Evolutionary conservation across 371 early-diverging fungal species (phyloP).

Genomic region (Funneliformis caledonium): DNA sequence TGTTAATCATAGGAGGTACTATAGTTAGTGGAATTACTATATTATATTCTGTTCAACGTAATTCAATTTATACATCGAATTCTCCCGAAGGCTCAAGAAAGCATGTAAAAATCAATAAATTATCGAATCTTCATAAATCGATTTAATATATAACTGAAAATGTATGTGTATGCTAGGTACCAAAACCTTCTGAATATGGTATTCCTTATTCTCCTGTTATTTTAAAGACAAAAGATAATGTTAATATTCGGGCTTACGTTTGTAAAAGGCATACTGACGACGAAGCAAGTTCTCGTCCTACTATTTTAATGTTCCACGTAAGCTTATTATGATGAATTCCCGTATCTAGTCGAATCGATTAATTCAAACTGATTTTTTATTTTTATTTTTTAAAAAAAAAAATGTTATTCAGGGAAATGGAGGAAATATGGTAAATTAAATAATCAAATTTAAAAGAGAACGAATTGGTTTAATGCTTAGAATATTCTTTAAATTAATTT

Average conservation of each 20-base stretch:
- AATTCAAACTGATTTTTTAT: not conserved
- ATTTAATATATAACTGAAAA: not conserved
- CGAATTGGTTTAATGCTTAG: not conserved
- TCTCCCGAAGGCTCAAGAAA: constrained; percentile 82
- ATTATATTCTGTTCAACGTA: constrained; percentile 80
- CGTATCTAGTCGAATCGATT: constrained; percentile 4
- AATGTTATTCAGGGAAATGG: constrained; percentile 76
- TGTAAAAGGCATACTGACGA: constrained; percentile 67
- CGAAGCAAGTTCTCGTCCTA: constrained; percentile 62
- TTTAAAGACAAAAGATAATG: constrained; percentile 79
- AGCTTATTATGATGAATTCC: constrained; percentile 25
- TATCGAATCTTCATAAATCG: not conserved
- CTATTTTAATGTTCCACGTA: constrained; percentile 87
- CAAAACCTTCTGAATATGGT: constrained; percentile 72
- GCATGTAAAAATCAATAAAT: constrained; percentile 51
- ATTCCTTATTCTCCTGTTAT: constrained; percentile 72
- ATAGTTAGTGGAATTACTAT: constrained; percentile 42
- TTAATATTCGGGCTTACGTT: constrained; percentile 79
- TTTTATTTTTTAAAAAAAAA: not conserved
- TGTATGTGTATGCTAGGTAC: constrained; percentile 57
- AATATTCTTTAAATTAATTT: constrained; percentile 24
- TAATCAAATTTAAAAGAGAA: not conserved
- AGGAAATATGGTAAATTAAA: constrained; percentile 82
- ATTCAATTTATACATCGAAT: constrained; percentile 82
- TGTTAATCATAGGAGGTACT: not conserved